Evolutionary conservation across 805 yeast genomes (phyloP), one percentile per base, ranked within the genome.

Genomic region (Maudiozyma serrabonitensis): DNA sequence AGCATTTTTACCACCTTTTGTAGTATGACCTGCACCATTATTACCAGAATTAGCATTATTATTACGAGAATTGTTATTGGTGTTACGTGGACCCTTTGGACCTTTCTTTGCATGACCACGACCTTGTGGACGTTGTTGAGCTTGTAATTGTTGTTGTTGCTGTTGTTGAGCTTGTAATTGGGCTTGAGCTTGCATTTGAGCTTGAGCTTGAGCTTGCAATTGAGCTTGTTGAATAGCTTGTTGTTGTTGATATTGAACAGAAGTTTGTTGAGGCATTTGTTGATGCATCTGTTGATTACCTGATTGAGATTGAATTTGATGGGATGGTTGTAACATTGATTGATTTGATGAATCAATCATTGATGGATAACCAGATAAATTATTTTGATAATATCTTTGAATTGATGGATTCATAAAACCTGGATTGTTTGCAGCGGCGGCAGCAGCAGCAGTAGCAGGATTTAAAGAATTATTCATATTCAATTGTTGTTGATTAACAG

Each of bases 331-430:
- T 16, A 49, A 26, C 26, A 52, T 51, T 41, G 60, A 48, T 39
- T 62, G 62, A 46, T 56, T 56, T 41, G 60, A 50, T 43, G 51
- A 50, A 35, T 61, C 64, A 54, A 59, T 47, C 59, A 61, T 47
- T 11, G 56, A 47, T 21, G 59, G 57, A 13, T 59, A 52, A 41
- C 49, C 50, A 41, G 48, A 50, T 52, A 56, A 51, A 43, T 51
- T 57, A 45, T 54, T 57, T 43, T 60, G 61, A 39, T 59, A 62
- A 51, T 55, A 62, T 48, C 64, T 56, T 46, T 62, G 67, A 7
- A 55, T 53, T 8, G 60, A 58, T 21, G 59, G 63, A 25, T 55
- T 57, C 52, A 59, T 53, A 42, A 54, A 57, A 26, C 32, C 46
- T 13, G 52, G 18, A 18, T 40, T 28, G 12, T 47, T 49, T 19